Percentiles rank a stretch among this genome's conserved stretches.
Evolutionary conservation across 2,329 filamentous ascomycete genomes (phyloP).

Genomic region (Dryadomyces sulphureus): DNA sequence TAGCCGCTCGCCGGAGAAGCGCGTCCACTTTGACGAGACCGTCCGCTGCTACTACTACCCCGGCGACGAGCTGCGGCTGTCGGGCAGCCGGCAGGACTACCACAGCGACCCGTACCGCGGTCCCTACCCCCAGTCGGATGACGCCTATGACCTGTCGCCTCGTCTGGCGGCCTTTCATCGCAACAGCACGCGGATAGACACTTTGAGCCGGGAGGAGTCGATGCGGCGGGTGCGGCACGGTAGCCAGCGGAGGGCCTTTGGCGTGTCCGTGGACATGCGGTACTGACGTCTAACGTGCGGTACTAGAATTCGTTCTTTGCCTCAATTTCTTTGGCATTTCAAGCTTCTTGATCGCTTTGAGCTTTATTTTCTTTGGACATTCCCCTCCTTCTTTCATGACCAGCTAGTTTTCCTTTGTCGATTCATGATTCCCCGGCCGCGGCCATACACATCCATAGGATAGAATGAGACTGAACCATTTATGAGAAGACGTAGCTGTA

Average conservation of each 20-base stretch:
- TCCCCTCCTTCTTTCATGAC: not conserved
- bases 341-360: not conserved
- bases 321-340: not conserved
- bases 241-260: not conserved
- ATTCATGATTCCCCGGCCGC: not conserved
- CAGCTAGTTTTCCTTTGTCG: not conserved
- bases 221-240: not conserved
- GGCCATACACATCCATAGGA: no score
- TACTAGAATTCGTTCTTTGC: not conserved
- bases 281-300: not conserved
- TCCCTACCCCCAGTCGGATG: not conserved
- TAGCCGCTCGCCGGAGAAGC: not conserved
- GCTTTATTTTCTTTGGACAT: not conserved
- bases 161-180: not conserved
- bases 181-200: not conserved
- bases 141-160: not conserved
- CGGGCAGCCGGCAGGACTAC: no score
- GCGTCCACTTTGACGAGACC: not conserved
- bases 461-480: no score
- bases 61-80: not conserved
- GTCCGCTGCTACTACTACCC: not conserved
- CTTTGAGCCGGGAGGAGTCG: not conserved
- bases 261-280: not conserved
- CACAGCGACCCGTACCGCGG: not conserved
- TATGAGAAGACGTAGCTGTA: not conserved